Evolutionary conservation across 2,329 filamentous ascomycete genomes (phyloP), one percentile per base, ranked within the genome.

Genomic region (Calonectria hongkongensis): DNA sequence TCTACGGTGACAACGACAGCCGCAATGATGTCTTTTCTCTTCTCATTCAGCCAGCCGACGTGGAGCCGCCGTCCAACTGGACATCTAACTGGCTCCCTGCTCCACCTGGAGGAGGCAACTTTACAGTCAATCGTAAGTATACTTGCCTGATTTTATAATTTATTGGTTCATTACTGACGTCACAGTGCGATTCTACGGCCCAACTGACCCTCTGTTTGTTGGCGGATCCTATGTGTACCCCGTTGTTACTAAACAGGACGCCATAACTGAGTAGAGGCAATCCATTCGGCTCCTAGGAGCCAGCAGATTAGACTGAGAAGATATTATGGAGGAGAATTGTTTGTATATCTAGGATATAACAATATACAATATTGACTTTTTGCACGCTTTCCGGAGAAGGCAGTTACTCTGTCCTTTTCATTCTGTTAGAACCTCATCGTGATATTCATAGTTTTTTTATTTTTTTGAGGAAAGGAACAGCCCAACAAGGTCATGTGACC

Each of bases 11-110:
- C 2, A n/a, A 58, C 4, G 51, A 58, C 12, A 58, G 51, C 30
- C 51, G 51, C 5, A 45, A 75, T 74, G 4, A 78, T 68, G 7
- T 45, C 50, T 16, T 76, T 78, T 13, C 68, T 58, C 16, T 78
- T 77, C 1, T 58, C 50, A 5, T 78, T 74, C 3, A 78, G 43
- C 76, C 76, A 71, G 16, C 50, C 28, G 27, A 58, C 16, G 16
- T 58, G 16, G 15, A 16, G 7, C 51, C 51, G 4, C 30, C 51
- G 12, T 58, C 51, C 30, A 58, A 58, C 51, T 58, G 51, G 51
- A 58, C 51, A 25, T 58, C 51, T 4, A 58, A 58, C 51, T 58
- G 51, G 51, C 6, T 58, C 3, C 51, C 51, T 12, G 51, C 51
- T 16, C 51, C 51, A 15, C 18, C n/a, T 2, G 30, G 51, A 58